Base-by-base conservation (phyloP, 768 basidiomycete species). In the Leccinum longicurvipes region DNA sequence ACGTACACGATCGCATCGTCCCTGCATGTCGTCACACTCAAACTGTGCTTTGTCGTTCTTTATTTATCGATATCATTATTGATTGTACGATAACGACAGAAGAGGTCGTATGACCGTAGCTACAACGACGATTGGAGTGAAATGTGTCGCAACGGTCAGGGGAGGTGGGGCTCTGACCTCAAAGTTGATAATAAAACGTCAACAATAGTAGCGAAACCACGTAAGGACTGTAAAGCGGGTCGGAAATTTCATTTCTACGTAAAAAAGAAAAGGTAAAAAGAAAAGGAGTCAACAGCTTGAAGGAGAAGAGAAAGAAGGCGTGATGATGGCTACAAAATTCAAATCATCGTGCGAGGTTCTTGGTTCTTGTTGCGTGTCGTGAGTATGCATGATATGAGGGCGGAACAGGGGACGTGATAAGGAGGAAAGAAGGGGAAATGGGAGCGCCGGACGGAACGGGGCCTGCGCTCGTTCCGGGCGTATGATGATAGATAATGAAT, bases 301-400 rank as follows among this genome's bases (percentile, higher is more conserved):
- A 17, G 24, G 11, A 21, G 15, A 25, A 47, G 14, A 4, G 36
- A 15, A 39, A 29, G 12, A 28, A 24, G 19, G 29, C 41, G 28
- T 31, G 28, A 29, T 58, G 47, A 31, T 55, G 27, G 61, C 61
- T 62, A 63, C 61, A 58, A 48, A 19, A 45, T 39, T 39, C 36
- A 39, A 39, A 39, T 39, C 27, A 49, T 24, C 34, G 53, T 48
- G 53, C 31, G 42, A 54, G 25, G 27, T 52, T 55, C 39, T 29
- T 42, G 25, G 27, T 52, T 55, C 39, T 29, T 42, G 60, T 58
- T 50, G 36, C 47, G 44, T 6, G 44, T 63, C 61, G 57, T 63
- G 61, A 63, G 29, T 31, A 17, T 61, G 61, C 61, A 56, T 63
- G 53, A 23, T 61, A 25, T 58, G 49, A 63, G 44, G 51, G 31